Conservation (phyloP, 805 yeast genomes). For the Cyberlindnera misumaiensis region DNA sequence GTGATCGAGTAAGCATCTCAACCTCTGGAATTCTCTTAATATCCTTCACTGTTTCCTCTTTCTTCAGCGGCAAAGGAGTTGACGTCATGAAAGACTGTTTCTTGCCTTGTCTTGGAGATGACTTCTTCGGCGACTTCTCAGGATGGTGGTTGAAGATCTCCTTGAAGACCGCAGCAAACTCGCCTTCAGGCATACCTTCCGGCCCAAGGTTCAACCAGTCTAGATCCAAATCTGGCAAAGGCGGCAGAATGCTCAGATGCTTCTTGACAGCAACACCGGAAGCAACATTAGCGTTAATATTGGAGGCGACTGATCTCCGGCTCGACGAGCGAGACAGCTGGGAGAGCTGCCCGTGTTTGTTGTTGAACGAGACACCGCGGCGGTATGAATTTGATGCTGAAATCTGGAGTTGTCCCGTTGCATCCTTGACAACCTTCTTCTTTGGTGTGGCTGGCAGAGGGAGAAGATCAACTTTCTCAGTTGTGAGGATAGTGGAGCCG, state of each 20-base stretch:
- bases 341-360: conserved; percentile 10
- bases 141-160: conserved; percentile 23
- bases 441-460: conserved; percentile 14
- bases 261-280: conserved; percentile 10
- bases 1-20: too few relatives aligned
- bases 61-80: too few relatives aligned
- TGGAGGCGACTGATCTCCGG: conserved; percentile 14
- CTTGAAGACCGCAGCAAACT: conserved; percentile 25
- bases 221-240: conserved; percentile 21
- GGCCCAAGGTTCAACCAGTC: conserved; percentile 20
- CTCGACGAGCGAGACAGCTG: conserved; percentile 22
- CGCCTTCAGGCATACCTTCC: conserved; percentile 17
- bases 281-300: not conserved
- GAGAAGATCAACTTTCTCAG: conserved; percentile 12
- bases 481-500: conserved; percentile 21
- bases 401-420: conserved; percentile 23
- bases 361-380: conserved; percentile 26
- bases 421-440: conserved; percentile 17
- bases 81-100: too few relatives aligned
- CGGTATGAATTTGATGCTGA: conserved; percentile 26
- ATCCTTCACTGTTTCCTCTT: too few relatives aligned
- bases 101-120: too few relatives aligned
- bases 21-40: too few relatives aligned
- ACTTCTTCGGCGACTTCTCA: conserved; percentile 4
- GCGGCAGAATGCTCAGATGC: conserved; percentile 23